Conservation (phyloP, 352 stramenopile genomes). For the Plasmopara muralis region DNA sequence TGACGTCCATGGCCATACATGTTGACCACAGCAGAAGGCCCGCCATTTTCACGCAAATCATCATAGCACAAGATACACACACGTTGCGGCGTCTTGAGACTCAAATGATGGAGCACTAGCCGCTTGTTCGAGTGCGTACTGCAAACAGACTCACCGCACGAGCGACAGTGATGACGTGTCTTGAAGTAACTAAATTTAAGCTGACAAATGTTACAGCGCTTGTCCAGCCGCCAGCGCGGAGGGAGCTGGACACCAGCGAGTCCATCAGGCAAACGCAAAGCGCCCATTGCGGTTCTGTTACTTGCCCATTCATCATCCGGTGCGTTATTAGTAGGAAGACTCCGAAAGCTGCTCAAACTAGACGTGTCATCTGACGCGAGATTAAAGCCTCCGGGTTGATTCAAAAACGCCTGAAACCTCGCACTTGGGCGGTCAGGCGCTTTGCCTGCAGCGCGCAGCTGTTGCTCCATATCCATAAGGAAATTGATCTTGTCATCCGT, state of each 20-base stretch:
- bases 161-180: constrained; percentile 83
- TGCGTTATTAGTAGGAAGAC: constrained; percentile 11
- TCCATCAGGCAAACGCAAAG: constrained; percentile 25
- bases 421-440: constrained; percentile 39
- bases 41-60: constrained; percentile 65
- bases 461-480: constrained; percentile 35
- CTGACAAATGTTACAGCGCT: constrained; percentile 77
- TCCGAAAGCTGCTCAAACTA: constrained; percentile 28
- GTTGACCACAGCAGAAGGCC: constrained; percentile 71
- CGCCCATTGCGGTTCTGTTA: constrained; percentile 16
- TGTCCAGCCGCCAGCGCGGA: constrained; percentile 66
- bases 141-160: constrained; percentile 83
- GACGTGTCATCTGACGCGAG: constrained; percentile 19
- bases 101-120: constrained; percentile 52
- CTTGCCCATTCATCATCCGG: constrained; percentile 19
- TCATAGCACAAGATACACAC: constrained; percentile 81
- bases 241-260: constrained; percentile 36
- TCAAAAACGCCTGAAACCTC: constrained; percentile 44
- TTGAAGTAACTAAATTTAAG: constrained; percentile 85
- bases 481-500: constrained; percentile 44
- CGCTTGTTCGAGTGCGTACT: constrained; percentile 69
- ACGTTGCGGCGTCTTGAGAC: constrained; percentile 51
- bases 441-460: constrained; percentile 36
- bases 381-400: constrained; percentile 24
- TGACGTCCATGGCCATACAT: constrained; percentile 40